These are phyloP conservation scores for Pyrus hybrid DNA, from an alignment of 331 rosid genomes.

Conservation along the genomic window DNA sequence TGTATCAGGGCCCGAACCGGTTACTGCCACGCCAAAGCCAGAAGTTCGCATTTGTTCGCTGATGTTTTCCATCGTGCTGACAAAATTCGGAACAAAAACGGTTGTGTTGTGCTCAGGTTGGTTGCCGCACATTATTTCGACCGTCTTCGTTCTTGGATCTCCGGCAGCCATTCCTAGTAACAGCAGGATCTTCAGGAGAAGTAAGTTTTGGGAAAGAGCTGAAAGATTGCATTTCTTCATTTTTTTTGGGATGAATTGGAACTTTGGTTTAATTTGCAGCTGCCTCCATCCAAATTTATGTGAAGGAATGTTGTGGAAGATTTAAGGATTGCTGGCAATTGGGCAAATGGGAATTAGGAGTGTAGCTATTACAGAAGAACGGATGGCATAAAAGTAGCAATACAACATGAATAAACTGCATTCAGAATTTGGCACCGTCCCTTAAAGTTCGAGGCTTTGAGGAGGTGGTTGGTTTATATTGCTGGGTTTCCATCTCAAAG, in stretches of 20 bases:
- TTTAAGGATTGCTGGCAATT: neutral
- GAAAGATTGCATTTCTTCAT: slow-evolving; percentile 23
- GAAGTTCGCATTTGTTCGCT: slow-evolving; percentile 55
- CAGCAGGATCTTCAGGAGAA: slow-evolving; percentile 17
- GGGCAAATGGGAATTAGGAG: neutral
- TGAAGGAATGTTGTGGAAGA: neutral
- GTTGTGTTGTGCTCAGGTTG: slow-evolving; percentile 44
- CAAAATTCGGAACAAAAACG: slow-evolving; percentile 50
- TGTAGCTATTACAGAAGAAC: no score
- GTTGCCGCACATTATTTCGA: slow-evolving; percentile 34
- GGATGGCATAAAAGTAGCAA: neutral
- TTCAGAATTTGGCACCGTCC: neutral
- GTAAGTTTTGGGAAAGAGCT: slow-evolving; percentile 12
- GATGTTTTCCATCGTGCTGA: slow-evolving; percentile 59
- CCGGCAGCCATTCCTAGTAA: slow-evolving; percentile 31
- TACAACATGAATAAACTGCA: neutral
- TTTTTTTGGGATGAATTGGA: neutral
- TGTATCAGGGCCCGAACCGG: slow-evolving; percentile 56
- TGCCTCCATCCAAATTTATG: neutral
- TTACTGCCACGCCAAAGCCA: slow-evolving; percentile 54
- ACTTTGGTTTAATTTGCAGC: neutral
- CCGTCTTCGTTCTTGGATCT: slow-evolving; percentile 65
- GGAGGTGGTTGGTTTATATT: neutral
- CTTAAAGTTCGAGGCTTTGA: neutral
- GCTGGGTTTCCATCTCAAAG: neutral